Base-by-base conservation (phyloP, 805 yeast genomes). In the Nakazawaea pomicola region DNA sequence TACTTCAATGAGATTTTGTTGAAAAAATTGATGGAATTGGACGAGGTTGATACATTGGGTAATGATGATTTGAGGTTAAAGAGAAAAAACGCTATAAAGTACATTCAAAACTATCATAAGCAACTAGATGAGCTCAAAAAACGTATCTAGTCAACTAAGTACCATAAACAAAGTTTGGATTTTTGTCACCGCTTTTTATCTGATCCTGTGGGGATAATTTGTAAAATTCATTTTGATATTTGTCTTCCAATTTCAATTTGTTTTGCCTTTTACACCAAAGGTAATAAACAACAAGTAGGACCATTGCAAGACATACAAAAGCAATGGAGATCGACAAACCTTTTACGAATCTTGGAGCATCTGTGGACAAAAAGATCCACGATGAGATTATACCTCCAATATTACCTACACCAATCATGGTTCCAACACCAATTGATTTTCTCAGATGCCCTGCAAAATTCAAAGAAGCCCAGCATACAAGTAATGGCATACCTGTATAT, bases 341-440 rank as follows among this genome's bases (percentile, higher is more conserved):
- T 32, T 70, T 75, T 27, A 52, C 64, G 55, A 73, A 81, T 24
- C 59, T 60, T n/a, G 88, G 88, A 11, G 83, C 68, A 46, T 80
- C 84, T 30, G 58, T 51, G 29, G 71, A 50, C 33, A 74, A 64
- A 62, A 75, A 80, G 16, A 78, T 59, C 49, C 68, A 81, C 2
- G 84, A 71, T 4, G 86, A 64, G 42, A 80, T 69, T 50, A 81
- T 80, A 45, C 86, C 87, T 34, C 87, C 88, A 52, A 78, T 78
- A 59, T 81, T 81, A 40, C 86, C 88, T 51, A 81, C 79, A 0
- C 87, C 87, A 51, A 81, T 73, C 50, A 76, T 78, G 47, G 68
- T 67, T 0, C 74, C 74, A 17, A 73, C 56, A 41, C 69, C 64
- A 29, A 74, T 58, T 18, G 74, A 62, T 38, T 78, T 76, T 50